Conservation (phyloP, 1,284 basidiomycete species). For the Trichosporon coremiiforme region DNA sequence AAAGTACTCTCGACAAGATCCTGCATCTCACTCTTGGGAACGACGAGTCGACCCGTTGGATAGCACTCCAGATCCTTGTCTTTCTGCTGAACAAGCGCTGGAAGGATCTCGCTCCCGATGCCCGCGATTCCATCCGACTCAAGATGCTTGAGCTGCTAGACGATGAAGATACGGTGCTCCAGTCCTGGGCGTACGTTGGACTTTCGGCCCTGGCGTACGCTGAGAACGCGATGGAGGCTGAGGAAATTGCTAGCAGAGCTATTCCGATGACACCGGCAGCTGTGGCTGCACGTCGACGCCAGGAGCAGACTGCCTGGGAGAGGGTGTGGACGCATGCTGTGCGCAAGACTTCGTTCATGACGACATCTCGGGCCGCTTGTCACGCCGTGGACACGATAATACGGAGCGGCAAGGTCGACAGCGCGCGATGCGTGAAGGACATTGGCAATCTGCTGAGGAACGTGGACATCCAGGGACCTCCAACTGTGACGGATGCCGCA, state of each 20-base stretch:
- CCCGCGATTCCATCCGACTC: conserved; percentile 63
- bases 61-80: conserved; percentile 75
- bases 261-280: conserved; percentile 35
- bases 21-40: conserved; percentile 60
- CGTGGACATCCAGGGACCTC: conserved; percentile 82
- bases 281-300: conserved; percentile 9
- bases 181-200: conserved; percentile 80
- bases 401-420: conserved; percentile 59
- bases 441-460: conserved; percentile 75
- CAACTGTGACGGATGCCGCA: conserved; percentile 79
- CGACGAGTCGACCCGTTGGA: conserved; percentile 53
- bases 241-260: background rate
- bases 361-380: conserved; percentile 75
- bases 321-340: conserved; percentile 78
- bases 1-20: conserved; percentile 63
- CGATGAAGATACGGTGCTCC: conserved; percentile 66
- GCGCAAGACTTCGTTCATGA: conserved; percentile 67
- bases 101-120: conserved; percentile 62
- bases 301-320: conserved; percentile 63
- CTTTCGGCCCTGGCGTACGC: conserved; percentile 62
- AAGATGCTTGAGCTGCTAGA: conserved; percentile 66
- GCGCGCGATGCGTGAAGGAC: conserved; percentile 65
- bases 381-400: conserved; percentile 67
- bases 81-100: conserved; percentile 81
- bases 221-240: conserved; percentile 3